Evolutionary conservation across 371 early-diverging fungal genomes (phyloP).

Genomic region (Lichtheimia corymbifera): DNA sequence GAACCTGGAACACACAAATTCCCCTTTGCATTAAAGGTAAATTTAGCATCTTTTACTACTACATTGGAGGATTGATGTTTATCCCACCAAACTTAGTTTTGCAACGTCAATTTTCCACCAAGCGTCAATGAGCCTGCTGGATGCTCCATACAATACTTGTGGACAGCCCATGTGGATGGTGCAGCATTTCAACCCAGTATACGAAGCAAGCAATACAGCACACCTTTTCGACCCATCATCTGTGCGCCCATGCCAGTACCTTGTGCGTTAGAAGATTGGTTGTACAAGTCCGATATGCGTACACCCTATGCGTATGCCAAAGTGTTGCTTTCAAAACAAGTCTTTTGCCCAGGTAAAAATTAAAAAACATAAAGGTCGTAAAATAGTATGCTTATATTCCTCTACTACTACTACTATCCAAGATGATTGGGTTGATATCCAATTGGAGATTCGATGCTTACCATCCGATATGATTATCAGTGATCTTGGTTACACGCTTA

Average conservation of each 20-base stretch:
- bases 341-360: conserved; percentile 40
- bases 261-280: conserved; percentile 29
- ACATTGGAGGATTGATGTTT: conserved; percentile 17
- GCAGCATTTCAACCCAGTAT: conserved; percentile 31
- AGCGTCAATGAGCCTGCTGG: conserved; percentile 33
- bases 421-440: conserved; percentile 44
- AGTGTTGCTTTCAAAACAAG: conserved; percentile 28
- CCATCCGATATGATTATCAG: conserved; percentile 31
- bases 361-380: background rate
- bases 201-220: conserved; percentile 25
- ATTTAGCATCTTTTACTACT: conserved; percentile 19
- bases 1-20: conserved; percentile 36
- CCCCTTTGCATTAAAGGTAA: conserved; percentile 55
- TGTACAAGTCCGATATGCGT: conserved; percentile 25
- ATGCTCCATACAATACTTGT: conserved; percentile 36
- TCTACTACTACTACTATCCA: background rate
- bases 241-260: conserved; percentile 22
- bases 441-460: conserved; percentile 25
- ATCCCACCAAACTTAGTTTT: conserved; percentile 24
- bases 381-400: background rate
- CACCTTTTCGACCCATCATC: conserved; percentile 29
- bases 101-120: conserved; percentile 40
- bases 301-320: conserved; percentile 26
- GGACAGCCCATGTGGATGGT: conserved; percentile 51
- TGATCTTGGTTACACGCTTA: conserved; percentile 27